phyloP scores from a whole-genome alignment of 495 filamentous ascomycete species.

The Penicillium canariense region DNA sequence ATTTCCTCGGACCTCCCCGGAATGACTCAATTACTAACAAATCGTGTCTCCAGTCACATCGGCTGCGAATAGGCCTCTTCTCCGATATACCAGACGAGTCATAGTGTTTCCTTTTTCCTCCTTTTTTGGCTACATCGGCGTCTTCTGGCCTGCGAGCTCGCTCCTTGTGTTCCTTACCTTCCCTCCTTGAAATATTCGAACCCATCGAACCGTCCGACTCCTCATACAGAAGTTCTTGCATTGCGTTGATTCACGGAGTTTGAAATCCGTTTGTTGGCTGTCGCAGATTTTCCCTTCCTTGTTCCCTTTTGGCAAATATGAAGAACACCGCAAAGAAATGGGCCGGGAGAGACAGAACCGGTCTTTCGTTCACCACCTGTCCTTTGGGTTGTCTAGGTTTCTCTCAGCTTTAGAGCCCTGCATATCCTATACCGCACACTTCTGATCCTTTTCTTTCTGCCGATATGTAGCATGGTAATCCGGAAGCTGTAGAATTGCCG shows the following conservation, averaged over 20 bases:
- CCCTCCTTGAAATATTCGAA: slow-evolving; percentile 7
- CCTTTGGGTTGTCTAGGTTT: slow-evolving; percentile 20
- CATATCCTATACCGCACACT: slow-evolving; percentile 10
- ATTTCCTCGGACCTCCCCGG: neutral
- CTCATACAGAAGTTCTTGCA: slow-evolving; percentile 25
- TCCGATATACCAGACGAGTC: slow-evolving; percentile 43
- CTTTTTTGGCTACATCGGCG: slow-evolving; percentile 24
- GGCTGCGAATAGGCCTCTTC: slow-evolving; percentile 50
- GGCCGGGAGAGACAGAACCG: slow-evolving; percentile 9
- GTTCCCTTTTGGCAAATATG: slow-evolving; percentile 25
- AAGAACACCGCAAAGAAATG: slow-evolving; percentile 15
- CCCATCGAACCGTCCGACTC: neutral
- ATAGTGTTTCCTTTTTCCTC: slow-evolving; percentile 29
- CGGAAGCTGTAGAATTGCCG: no score
- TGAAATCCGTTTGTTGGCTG: slow-evolving; percentile 21
- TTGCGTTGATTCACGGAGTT: slow-evolving; percentile 27
- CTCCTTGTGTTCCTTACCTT: slow-evolving; percentile 13
- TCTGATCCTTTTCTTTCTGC: neutral
- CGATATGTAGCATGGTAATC: no score
- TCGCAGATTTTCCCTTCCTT: slow-evolving; percentile 16
- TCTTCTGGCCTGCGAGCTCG: slow-evolving; percentile 17
- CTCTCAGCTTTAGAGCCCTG: slow-evolving; percentile 18
- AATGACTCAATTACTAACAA: slow-evolving; percentile 24
- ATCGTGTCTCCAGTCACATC: slow-evolving; percentile 37
- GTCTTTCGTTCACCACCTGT: slow-evolving; percentile 14